A percentile compares a stretch with the other conserved stretches of the same genome.
Conservation (phyloP, 1,139 yeast genomes). For the Diutina pseudorugosa region DNA sequence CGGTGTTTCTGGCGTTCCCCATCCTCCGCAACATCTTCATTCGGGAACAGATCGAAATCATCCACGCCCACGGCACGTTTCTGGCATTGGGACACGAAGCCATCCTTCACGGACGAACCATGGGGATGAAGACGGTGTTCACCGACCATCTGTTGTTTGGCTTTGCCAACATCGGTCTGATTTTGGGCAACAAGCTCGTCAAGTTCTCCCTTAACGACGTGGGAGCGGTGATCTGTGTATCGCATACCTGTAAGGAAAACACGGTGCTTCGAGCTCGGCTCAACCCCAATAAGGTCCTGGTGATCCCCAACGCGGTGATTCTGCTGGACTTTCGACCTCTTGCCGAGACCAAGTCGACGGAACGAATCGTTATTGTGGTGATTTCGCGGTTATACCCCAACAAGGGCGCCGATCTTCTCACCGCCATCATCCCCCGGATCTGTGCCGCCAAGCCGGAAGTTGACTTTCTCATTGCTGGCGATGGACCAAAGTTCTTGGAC, state of each 20-base stretch:
- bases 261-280: conserved; percentile 79
- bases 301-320: conserved; percentile 93
- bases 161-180: conserved; percentile 75
- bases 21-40: conserved; percentile 72
- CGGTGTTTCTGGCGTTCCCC: conserved; percentile 83
- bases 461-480: conserved; percentile 83
- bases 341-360: background rate
- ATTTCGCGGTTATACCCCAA: conserved; percentile 90
- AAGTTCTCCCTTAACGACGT: conserved; percentile 79
- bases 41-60: conserved; percentile 75
- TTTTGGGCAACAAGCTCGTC: conserved; percentile 74
- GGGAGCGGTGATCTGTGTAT: conserved; percentile 89
- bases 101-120: conserved; percentile 76
- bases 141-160: conserved; percentile 97
- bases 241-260: conserved; percentile 94
- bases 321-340: conserved; percentile 66
- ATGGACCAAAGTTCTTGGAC: conserved; percentile 91
- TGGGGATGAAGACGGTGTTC: conserved; percentile 86
- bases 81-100: conserved; percentile 85
- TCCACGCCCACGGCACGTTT: conserved; percentile 92
- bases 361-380: conserved; percentile 69
- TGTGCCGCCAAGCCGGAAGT: conserved; percentile 56
- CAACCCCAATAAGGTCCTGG: conserved; percentile 71
- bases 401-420: conserved; percentile 85
- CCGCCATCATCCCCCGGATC: conserved; percentile 77